Evolutionary conservation across 371 early-diverging fungal species (phyloP), one percentile per base, ranked within the genome.

Genomic region (Nematocida displodere): DNA sequence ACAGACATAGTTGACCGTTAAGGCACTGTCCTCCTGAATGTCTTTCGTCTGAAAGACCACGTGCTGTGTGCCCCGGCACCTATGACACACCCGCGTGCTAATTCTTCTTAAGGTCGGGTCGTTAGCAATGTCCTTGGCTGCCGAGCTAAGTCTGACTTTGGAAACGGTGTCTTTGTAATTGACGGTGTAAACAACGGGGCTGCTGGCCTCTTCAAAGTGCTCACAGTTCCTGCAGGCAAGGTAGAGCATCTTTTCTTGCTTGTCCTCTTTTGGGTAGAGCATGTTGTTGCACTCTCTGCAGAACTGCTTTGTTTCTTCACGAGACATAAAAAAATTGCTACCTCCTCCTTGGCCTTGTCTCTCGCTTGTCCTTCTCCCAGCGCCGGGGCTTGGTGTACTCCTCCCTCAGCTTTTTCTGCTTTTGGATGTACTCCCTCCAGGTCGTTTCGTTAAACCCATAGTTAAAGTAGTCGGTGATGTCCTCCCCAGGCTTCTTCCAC

Each of bases 391-490:
- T 22, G 17, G 22, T 8, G 20, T 48, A 65, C 56, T 68, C 71
- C 46, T 75, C 78, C 24, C 77, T 64, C 5, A 66, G 66, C 26
- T 87, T 85, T 80, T 89, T 90, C 84, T 96, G 94, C 80, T 90
- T 91, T 15, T 85, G 85, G 76, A 89, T 89, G 82, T 94, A 96
- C 15, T 87, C 86, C 67, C 88, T 86, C 97, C 97, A 96, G 17
- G 91, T 91, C 1, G 83, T 82, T 81, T 96, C 94, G 76, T 91
- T 91, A 81, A 96, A 96, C 4, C 95, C 95, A 84, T 91, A 96
- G 80, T 96, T 96, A 85, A 96, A 96, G 83, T 93, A 96, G 81
- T 96, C 97, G 2, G 93, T 92, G 33, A 94, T 87, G 84, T 96
- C 95, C 8, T 92, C 83, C n/a, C 92, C 92, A n/a, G 94, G 94